phyloP scores from a whole-genome alignment of 306 rosid species.

The Pyrus pyrifolia region DNA sequence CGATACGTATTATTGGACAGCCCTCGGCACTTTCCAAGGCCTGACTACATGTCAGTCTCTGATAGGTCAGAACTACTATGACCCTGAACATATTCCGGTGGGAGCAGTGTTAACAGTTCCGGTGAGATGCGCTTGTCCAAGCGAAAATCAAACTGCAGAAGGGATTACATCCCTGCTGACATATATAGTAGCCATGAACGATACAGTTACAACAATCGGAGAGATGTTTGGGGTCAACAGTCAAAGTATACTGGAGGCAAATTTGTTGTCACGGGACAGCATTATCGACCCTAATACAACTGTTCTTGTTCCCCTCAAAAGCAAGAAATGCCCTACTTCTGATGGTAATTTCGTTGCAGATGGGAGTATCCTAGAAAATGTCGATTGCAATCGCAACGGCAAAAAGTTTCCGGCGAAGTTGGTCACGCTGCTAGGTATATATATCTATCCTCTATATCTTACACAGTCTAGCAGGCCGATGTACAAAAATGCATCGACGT shows the following conservation, averaged over 20 bases:
- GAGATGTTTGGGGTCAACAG: slow-evolving; percentile 28
- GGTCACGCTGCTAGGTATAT: slow-evolving; percentile 3
- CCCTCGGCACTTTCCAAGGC: slow-evolving; percentile 31
- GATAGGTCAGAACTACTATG: slow-evolving; percentile 43
- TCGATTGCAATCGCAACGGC: background rate
- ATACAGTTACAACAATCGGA: slow-evolving; percentile 27
- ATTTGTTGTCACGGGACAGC: slow-evolving; percentile 19
- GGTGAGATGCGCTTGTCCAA: slow-evolving; percentile 44
- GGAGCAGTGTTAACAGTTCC: slow-evolving; percentile 36
- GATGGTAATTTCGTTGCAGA: background rate
- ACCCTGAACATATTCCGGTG: slow-evolving; percentile 8
- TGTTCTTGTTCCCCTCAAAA: slow-evolving; percentile 38
- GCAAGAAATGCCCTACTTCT: slow-evolving; percentile 31
- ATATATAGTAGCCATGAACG: slow-evolving; percentile 22
- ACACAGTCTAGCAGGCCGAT: too few species aligned
- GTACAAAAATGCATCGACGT: too few species aligned
- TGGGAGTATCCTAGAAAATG: background rate
- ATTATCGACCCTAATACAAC: slow-evolving; percentile 18
- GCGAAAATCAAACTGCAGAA: slow-evolving; percentile 19
- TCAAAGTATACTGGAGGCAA: slow-evolving; percentile 32
- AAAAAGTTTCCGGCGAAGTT: slow-evolving; percentile 13
- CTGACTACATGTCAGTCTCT: slow-evolving; percentile 48
- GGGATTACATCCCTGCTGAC: slow-evolving; percentile 35
- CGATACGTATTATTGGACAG: slow-evolving; percentile 27
- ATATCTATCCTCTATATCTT: background rate